Base-by-base conservation (phyloP, 257 asterid species). In the Leonotis leonurus region DNA sequence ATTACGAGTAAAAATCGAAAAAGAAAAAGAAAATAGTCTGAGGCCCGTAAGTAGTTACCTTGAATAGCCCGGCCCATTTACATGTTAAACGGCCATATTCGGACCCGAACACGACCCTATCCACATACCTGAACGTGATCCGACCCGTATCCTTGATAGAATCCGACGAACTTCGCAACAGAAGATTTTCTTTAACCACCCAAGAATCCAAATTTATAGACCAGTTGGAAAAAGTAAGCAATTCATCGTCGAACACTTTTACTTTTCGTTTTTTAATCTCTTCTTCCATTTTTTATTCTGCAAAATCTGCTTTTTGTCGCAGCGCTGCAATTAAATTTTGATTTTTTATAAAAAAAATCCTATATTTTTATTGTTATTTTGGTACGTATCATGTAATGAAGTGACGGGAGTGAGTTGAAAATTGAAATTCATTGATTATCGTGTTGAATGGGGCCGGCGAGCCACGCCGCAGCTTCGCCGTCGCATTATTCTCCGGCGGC, bases 401-500 rank as follows among this genome's bases (percentile, higher is more conserved):
- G 64, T 53, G 78, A 64, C 69, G 10, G 56, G 41, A 59, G 66
- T 52, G 60, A 57, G 65, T 21, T n/a, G n/a, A n/a, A n/a, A n/a
- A n/a, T n/a, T n/a, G 60, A 27, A 29, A 48, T 9, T 13, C 22
- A 13, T 36, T 25, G 18, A 54, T 24, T 30, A 8, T 37, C 46
- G 20, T 22, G 62, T 14, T 64, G 45, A 44, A 85, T 81, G 95
- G 85, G 85, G 3, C 64, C 79, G 46, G 97, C 86, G 44, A 65
- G 73, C 25, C 75, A 61, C 63, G 60, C 54, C 73, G 5, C 70
- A 67, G 65, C 84, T 29, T 71, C 87, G 14, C 49, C 78, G 24
- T 56, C 75, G 18, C 52, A 68, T 24, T 43, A 82, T 5, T 65
- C 89, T 30, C 45, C 86, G 56, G n/a, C 88, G 18, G 66, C 82